A percentile compares a stretch with the other conserved stretches of the same genome.
Conservation (phyloP, 805 yeast genomes). For the Lipomyces mesembrius region DNA sequence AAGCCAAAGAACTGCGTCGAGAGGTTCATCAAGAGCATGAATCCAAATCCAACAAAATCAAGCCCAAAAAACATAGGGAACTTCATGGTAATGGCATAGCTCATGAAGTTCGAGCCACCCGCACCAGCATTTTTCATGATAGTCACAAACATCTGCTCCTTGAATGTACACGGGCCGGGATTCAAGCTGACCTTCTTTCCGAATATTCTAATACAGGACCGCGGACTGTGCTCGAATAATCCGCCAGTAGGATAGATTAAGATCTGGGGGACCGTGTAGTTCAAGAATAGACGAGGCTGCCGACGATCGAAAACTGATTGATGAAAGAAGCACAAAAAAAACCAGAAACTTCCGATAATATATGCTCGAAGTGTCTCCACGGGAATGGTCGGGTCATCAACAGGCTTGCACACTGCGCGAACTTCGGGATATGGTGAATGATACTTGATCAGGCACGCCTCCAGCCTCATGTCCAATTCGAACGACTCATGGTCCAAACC, state of each 20-base stretch:
- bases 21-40: conserved; percentile 20
- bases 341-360: conserved; percentile 56
- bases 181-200: conserved; percentile 54
- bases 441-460: conserved; percentile 20
- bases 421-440: conserved; percentile 54
- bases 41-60: conserved; percentile 21
- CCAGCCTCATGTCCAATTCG: conserved; percentile 11
- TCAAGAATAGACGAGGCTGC: conserved; percentile 57
- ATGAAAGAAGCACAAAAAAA: conserved; percentile 60
- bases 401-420: conserved; percentile 40
- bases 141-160: conserved; percentile 69
- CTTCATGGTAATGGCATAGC: conserved; percentile 49
- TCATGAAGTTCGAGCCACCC: conserved; percentile 48
- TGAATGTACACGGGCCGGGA: conserved; percentile 66
- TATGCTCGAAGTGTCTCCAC: conserved; percentile 60
- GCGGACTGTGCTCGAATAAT: conserved; percentile 52
- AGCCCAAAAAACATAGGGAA: conserved; percentile 18
- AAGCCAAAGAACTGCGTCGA: conserved; percentile 64
- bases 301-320: conserved; percentile 63
- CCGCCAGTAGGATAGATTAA: conserved; percentile 65
- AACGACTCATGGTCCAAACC: conserved; percentile 7
- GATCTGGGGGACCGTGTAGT: conserved; percentile 60
- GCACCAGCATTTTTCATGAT: conserved; percentile 41
- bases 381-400: conserved; percentile 53
- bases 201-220: conserved; percentile 54